phyloP scores from a whole-genome alignment of 768 basidiomycete genomes.

The Psilocybe cubensis region DNA sequence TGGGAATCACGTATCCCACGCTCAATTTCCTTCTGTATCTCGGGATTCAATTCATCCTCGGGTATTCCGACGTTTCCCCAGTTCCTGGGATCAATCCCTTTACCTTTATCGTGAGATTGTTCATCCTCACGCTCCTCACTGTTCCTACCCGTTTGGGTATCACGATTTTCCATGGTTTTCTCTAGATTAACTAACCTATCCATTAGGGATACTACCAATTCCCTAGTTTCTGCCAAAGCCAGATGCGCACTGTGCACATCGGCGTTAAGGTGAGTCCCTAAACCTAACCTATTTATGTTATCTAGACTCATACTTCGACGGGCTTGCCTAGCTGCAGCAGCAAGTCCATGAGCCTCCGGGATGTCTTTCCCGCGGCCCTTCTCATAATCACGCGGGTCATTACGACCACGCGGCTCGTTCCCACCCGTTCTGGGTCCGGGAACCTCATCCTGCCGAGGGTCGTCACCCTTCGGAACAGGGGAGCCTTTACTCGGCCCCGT shows the following conservation, averaged over 20 bases:
- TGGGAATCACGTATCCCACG: conserved; percentile 23
- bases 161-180: neutral
- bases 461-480: no score
- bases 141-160: neutral
- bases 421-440: no score
- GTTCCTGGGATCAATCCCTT: conserved; percentile 5
- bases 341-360: neutral
- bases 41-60: neutral
- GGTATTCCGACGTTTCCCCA: conserved; percentile 2
- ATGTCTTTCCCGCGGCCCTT: neutral
- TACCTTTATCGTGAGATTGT: conserved; percentile 6
- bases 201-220: neutral
- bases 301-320: neutral
- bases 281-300: neutral
- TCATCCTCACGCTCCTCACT: neutral
- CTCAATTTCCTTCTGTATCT: neutral
- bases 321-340: neutral
- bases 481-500: no score
- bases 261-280: no score
- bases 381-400: neutral
- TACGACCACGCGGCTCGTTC: neutral
- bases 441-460: no score
- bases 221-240: neutral
- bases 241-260: neutral
- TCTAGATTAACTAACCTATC: neutral